Base-by-base conservation (phyloP, 345 rosid species). In the Rhizophora apiculata region DNA sequence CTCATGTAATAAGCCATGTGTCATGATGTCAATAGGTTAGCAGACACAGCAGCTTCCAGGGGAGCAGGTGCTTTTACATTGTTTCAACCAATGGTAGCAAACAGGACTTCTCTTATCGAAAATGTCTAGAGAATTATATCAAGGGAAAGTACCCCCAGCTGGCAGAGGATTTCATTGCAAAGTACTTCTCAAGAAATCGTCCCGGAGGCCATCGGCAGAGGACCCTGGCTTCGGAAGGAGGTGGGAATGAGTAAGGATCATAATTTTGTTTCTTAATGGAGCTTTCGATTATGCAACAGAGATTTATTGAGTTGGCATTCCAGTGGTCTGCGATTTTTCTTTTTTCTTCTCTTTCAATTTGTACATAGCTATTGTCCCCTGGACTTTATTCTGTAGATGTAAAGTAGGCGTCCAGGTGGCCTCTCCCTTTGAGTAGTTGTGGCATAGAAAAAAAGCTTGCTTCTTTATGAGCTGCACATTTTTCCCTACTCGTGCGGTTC, bases 31-130 rank as follows among this genome's bases (percentile, higher is more conserved):
- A 46, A 76, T 86, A 95, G 99, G 81, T 95, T 15, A 84, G 74
- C 79, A 87, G 78, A 81, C 98, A 92, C 73, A 75, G 75, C 16
- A 80, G 31, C 32, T 90, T 86, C 72, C 53, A 61, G 30, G 92
- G 86, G 0, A 86, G 71, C 79, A 84, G 94, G 75, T 95, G 99
- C 84, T 81, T 95, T 72, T 92, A 70, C 64, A 84, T 85, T 27
- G 93, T 91, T 64, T 79, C 89, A 7, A 85, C 85, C 2, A 96
- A 88, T 69, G 96, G 98, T 52, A 29, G 72, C 10, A 82, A 75
- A 69, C 85, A 83, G 39, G 99, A 95, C 69, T 92, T 95, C 70
- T 95, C 98, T 0, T 95, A 88, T 79, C 82, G 79, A 7, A 95
- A 95, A 57, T 92, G 90, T 58, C 68, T 95, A 19, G 88, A 86